Base-by-base conservation (phyloP, 225 moss, liverwort and hornwort species). In the Pleurozium schreberi region DNA sequence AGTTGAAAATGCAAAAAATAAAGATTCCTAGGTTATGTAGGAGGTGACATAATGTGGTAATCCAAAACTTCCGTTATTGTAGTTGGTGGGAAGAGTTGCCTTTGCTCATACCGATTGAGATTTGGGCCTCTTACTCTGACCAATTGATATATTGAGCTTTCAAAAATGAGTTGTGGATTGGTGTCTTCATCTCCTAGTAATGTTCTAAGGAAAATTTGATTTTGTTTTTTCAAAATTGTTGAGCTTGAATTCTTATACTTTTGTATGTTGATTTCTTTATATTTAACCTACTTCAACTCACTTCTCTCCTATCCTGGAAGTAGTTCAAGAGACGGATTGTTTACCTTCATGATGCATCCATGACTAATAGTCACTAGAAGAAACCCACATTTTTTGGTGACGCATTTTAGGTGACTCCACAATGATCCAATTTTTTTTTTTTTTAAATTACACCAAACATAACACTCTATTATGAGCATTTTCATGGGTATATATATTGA, bases 41-140 rank as follows among this genome's bases (percentile, higher is more conserved):
- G 17, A 43, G 9, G 10, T 45, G 45, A 71, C 17, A 43, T 10
- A 9, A 27, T 43, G 43, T 27, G 9, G 5, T 43, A 9, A 28
- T 71, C 27, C 9, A 71, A 71, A 16, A 9, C 42, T 70, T 70
- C 0, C 2, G 6, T 57, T 17, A 20, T 20, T 57, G 20, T 57
- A 19, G 20, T 8, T 17, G 6, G 10, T 17, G 1, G 9, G 1
- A 43, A 71, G 45, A 0, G 2, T 43, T 71, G 9, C 17, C 28
- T 43, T 43, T 43, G 1, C 5, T 71, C 1, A 0, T 2, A 28
- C 2, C 1, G 1, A 43, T 71, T 71, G 5, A 14, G 5, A 43
- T 40, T 42, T 70, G 8, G 2, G 2, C 23, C 52, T 52, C n/a
- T 52, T 52, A 14, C 52, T 52, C 52, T 12, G 4, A 12, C 52